phyloP scores from a whole-genome alignment of 768 basidiomycete species.

The Mycena albidolilacea region DNA sequence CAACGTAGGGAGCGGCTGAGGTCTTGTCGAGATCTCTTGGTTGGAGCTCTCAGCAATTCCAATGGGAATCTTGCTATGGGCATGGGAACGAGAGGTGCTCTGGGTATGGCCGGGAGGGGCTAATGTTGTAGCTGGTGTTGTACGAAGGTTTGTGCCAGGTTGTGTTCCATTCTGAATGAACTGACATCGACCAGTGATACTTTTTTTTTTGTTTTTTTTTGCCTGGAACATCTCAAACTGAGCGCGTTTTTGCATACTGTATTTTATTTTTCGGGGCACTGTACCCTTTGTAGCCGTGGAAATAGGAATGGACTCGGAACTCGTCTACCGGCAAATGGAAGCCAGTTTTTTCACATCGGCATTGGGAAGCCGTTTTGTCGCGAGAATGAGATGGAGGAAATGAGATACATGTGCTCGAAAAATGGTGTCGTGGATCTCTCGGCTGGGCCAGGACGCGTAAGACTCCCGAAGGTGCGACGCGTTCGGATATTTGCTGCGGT shows the following conservation, averaged over 20 bases:
- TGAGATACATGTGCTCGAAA: too few relatives aligned
- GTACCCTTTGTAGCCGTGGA: not conserved
- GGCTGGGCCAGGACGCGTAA: too few relatives aligned
- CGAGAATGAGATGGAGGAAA: not conserved
- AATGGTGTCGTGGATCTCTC: too few relatives aligned
- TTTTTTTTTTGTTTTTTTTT: not conserved
- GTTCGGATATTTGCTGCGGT: not conserved
- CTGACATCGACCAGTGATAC: not conserved
- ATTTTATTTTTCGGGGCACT: not conserved
- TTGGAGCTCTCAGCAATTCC: constrained; percentile 65
- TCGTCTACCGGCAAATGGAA: not conserved
- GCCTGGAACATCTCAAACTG: not conserved
- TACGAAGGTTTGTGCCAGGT: not conserved
- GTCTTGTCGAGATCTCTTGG: constrained; percentile 71
- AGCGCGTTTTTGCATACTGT: not conserved
- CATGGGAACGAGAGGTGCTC: constrained; percentile 40
- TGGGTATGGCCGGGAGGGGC: constrained; percentile 45
- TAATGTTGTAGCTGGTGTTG: not conserved
- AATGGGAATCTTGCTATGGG: constrained; percentile 51
- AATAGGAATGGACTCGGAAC: not conserved
- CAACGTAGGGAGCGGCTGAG: constrained; percentile 77
- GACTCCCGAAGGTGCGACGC: too few relatives aligned
- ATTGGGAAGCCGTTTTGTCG: not conserved
- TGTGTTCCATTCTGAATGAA: not conserved
- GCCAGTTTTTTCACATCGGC: constrained; percentile 7